Evolutionary conservation across 163 green algal genomes (phyloP).

Genomic region (Scenedesmus sp.): DNA sequence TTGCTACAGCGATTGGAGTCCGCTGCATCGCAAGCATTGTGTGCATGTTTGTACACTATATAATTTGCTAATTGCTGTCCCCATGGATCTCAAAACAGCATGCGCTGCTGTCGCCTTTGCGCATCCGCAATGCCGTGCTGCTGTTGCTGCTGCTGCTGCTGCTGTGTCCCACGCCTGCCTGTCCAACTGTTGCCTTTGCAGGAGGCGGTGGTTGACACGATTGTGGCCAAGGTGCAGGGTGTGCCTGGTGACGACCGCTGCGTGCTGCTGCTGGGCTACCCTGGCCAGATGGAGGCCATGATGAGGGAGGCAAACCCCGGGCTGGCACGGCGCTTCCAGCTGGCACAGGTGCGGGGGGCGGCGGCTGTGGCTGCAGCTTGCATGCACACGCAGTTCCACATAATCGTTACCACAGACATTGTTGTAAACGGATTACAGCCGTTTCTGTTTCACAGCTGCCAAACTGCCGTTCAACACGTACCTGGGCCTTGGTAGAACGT

Average conservation of each 20-base stretch:
- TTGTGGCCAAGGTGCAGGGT: conserved; percentile 70
- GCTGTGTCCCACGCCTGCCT: neutral
- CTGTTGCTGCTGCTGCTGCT: neutral
- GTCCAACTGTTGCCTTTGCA: neutral
- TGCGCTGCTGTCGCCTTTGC: no score
- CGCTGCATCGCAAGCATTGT: no score
- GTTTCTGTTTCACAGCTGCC: neutral
- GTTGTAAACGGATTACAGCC: neutral
- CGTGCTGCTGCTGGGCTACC: conserved; percentile 74
- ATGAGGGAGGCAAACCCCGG: conserved; percentile 66
- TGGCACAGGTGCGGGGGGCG: neutral
- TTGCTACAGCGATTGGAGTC: no score
- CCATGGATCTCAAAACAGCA: no score
- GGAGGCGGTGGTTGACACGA: conserved; percentile 66
- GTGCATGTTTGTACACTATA: no score
- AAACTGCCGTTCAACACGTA: neutral
- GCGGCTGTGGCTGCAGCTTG: no score
- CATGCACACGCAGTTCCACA: no score
- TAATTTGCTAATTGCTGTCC: no score
- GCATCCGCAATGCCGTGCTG: no score
- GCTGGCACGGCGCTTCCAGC: conserved; percentile 63
- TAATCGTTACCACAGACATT: no score
- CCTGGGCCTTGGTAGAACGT: neutral
- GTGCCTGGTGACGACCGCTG: conserved; percentile 70
- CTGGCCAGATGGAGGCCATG: conserved; percentile 66